These are phyloP conservation scores for Xerocomellus chrysenteron DNA, from an alignment of 768 basidiomycete species.

Conservation along the genomic window DNA sequence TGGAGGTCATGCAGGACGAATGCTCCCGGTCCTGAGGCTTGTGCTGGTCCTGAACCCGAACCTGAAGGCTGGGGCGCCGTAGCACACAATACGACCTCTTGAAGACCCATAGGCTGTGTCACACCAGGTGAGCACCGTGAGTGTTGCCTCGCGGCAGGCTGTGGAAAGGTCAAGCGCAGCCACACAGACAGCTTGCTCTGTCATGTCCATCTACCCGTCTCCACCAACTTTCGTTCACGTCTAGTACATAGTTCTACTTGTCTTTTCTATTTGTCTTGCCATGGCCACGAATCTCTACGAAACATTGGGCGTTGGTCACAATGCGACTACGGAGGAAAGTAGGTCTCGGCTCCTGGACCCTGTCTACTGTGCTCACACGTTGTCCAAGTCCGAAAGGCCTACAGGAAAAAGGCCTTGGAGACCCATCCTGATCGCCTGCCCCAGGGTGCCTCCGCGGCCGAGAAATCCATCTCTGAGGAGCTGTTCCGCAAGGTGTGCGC, in stretches of 20 bases:
- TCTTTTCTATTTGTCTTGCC: not conserved
- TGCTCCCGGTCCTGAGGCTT: constrained; percentile 53
- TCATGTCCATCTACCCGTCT: not conserved
- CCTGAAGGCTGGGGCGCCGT: constrained; percentile 46
- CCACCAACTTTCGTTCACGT: not conserved
- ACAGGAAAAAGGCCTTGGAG: constrained; percentile 65
- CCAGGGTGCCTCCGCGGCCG: constrained; percentile 49
- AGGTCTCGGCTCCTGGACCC: constrained; percentile 23
- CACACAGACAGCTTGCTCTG: not conserved
- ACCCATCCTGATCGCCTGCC: constrained; percentile 77
- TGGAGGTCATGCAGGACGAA: constrained; percentile 82
- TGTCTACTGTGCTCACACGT: constrained; percentile 4
- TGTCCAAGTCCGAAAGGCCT: constrained; percentile 69
- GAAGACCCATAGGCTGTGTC: constrained; percentile 46
- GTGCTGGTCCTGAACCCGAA: constrained; percentile 36
- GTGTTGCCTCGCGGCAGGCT: not conserved
- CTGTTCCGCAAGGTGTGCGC: constrained; percentile 42
- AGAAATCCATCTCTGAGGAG: constrained; percentile 64
- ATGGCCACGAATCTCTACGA: constrained; percentile 69
- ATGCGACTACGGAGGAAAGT: constrained; percentile 67
- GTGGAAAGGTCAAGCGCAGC: constrained; percentile 12
- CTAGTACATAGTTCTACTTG: not conserved
- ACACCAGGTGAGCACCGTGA: no score
- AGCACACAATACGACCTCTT: constrained; percentile 67
- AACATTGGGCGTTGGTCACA: constrained; percentile 48